These are phyloP conservation scores for Nowakowskiella sp. DNA, from an alignment of 192 early-diverging fungal genomes.

Conservation along the genomic window DNA sequence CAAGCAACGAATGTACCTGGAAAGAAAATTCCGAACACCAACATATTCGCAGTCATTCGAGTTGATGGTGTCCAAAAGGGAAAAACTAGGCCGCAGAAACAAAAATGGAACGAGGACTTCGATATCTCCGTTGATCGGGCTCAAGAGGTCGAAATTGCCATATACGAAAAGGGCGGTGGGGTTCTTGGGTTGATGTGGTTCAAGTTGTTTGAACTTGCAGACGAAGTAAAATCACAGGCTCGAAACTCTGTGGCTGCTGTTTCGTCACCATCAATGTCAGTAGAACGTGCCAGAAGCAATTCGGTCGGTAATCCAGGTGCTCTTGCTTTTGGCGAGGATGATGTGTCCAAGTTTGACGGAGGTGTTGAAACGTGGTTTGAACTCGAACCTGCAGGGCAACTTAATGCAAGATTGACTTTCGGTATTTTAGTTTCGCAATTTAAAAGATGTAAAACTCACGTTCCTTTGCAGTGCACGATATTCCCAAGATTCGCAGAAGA, in stretches of 20 bases:
- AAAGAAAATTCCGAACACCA: conserved; percentile 45
- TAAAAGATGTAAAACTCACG: too few relatives aligned
- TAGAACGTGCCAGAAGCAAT: conserved; percentile 20
- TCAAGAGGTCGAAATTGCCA: conserved; percentile 83
- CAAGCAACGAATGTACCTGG: conserved; percentile 32
- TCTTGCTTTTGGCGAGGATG: not conserved
- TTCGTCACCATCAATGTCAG: conserved; percentile 48
- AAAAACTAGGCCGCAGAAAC: conserved; percentile 51
- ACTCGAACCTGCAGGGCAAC: conserved; percentile 75
- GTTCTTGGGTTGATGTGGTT: conserved; percentile 89
- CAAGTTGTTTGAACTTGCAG: conserved; percentile 85
- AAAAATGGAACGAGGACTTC: conserved; percentile 80
- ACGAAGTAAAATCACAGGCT: conserved; percentile 43
- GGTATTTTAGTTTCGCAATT: too few relatives aligned
- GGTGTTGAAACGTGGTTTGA: conserved; percentile 68
- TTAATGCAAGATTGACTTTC: conserved; percentile 70
- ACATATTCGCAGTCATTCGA: conserved; percentile 70
- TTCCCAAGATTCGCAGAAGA: not conserved
- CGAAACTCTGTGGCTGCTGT: not conserved
- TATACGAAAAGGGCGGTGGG: conserved; percentile 70
- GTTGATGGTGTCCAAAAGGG: conserved; percentile 75
- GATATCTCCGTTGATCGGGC: conserved; percentile 83
- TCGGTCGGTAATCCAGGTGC: conserved; percentile 22
- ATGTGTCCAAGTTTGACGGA: conserved; percentile 18
- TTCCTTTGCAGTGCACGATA: not conserved